A percentile compares a stretch with the other conserved stretches of the same genome.
Evolutionary conservation across 2,329 filamentous ascomycete genomes (phyloP).

Genomic region (Pseudogymnoascus sp.): DNA sequence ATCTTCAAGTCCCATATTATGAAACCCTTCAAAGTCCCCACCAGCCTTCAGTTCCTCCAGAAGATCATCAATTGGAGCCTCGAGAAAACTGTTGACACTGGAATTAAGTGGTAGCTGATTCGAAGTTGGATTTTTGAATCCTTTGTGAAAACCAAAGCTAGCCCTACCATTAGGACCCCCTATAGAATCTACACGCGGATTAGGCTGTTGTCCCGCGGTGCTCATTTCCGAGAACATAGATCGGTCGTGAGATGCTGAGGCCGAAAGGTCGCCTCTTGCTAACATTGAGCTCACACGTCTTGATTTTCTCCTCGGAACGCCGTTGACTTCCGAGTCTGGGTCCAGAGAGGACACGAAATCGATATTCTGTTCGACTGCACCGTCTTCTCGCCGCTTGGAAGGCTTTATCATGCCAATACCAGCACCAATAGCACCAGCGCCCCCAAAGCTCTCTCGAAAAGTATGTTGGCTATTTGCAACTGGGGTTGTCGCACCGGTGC

Average conservation of each 20-base stretch:
- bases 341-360: slow-evolving; percentile 67
- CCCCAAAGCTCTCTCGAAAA: slow-evolving; percentile 70
- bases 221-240: slow-evolving; percentile 70
- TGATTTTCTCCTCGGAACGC: slow-evolving; percentile 51
- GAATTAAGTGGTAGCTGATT: slow-evolving; percentile 32
- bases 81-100: slow-evolving; percentile 54
- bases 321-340: slow-evolving; percentile 52
- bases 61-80: slow-evolving; percentile 61
- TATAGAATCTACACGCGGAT: slow-evolving; percentile 56
- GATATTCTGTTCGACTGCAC: slow-evolving; percentile 31
- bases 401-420: slow-evolving; percentile 16
- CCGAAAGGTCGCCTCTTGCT: slow-evolving; percentile 77
- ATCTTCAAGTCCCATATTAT: slow-evolving; percentile 66
- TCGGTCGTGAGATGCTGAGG: slow-evolving; percentile 62
- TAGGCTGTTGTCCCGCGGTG: slow-evolving; percentile 34
- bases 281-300: slow-evolving; percentile 86
- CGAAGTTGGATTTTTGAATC: slow-evolving; percentile 26
- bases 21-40: slow-evolving; percentile 59
- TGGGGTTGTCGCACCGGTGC: slow-evolving; percentile 71
- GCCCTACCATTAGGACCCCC: slow-evolving; percentile 42
- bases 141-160: slow-evolving; percentile 36
- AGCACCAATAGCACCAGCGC: slow-evolving; percentile 10
- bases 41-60: slow-evolving; percentile 60
- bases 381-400: slow-evolving; percentile 17
- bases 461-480: slow-evolving; percentile 52